Percentiles rank a stretch among this genome's conserved stretches.
phyloP scores from a whole-genome alignment of 2,329 filamentous ascomycete genomes.

The Ophiostoma tasmaniense region DNA sequence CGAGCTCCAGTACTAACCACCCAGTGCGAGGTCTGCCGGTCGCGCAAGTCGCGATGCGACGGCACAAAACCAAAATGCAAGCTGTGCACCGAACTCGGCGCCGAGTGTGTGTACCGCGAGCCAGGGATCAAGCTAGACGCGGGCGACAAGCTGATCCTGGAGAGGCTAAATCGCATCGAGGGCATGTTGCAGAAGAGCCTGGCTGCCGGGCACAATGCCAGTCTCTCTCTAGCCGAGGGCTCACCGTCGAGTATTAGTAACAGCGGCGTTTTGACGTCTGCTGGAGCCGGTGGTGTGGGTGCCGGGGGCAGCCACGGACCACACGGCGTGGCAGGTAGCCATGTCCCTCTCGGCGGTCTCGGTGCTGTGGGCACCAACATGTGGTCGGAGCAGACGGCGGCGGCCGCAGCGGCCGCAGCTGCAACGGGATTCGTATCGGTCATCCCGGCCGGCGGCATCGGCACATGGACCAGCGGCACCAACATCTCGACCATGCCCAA shows the following conservation, averaged over 20 bases:
- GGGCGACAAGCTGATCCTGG: slow-evolving; percentile 76
- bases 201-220: slow-evolving; percentile 28
- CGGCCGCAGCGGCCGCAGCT: slow-evolving; percentile 29
- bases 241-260: slow-evolving; percentile 45
- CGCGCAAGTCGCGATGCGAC: slow-evolving; percentile 71
- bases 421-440: slow-evolving; percentile 40
- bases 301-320: neutral
- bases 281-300: neutral
- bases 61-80: slow-evolving; percentile 76
- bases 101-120: slow-evolving; percentile 76
- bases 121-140: slow-evolving; percentile 81
- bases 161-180: slow-evolving; percentile 70
- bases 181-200: slow-evolving; percentile 66
- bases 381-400: slow-evolving; percentile 39
- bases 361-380: slow-evolving; percentile 38
- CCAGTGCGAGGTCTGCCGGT: slow-evolving; percentile 73
- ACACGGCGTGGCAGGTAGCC: neutral
- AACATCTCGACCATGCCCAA: slow-evolving; percentile 85
- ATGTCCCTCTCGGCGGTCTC: neutral
- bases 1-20: neutral
- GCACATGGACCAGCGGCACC: slow-evolving; percentile 55
- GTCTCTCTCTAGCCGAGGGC: slow-evolving; percentile 36
- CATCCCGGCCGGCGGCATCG: slow-evolving; percentile 57
- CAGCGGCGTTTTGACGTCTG: neutral
- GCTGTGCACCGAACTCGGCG: slow-evolving; percentile 71